These are phyloP conservation scores for Colletotrichum cordylinicola DNA, from an alignment of 2,329 filamentous ascomycete genomes.

Conservation along the genomic window DNA sequence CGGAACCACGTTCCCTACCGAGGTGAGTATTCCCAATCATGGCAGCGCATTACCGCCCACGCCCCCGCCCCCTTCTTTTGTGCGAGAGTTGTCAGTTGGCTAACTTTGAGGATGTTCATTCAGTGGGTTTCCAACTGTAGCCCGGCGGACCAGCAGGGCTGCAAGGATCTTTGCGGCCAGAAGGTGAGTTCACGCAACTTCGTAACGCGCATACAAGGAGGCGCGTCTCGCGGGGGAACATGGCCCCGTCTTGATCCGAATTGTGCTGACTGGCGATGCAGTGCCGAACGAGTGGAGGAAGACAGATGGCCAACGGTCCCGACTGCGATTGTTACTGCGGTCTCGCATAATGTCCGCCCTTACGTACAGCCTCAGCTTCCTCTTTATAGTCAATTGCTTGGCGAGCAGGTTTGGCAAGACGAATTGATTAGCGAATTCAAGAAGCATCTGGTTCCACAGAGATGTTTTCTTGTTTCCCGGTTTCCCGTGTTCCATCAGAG, in stretches of 20 bases:
- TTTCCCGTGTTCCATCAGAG: background rate
- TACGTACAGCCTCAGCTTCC: background rate
- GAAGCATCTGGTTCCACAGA: background rate
- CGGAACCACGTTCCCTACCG: background rate
- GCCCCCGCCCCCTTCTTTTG: too few species aligned
- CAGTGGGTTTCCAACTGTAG: background rate
- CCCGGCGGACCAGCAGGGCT: background rate
- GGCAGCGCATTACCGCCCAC: too few species aligned
- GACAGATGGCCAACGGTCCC: background rate
- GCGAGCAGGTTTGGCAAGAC: background rate
- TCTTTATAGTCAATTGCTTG: background rate
- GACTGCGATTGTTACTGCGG: background rate
- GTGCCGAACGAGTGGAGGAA: background rate
- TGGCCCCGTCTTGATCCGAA: accelerated
- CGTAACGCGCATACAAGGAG: background rate
- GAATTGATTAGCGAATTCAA: accelerated
- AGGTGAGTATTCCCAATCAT: background rate
- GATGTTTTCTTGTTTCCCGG: background rate
- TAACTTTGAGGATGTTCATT: background rate
- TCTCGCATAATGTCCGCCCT: background rate
- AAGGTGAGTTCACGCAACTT: background rate
- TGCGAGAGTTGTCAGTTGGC: background rate
- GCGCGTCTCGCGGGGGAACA: background rate
- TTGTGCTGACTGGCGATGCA: background rate
- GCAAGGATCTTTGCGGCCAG: background rate